A percentile compares a stretch with the other conserved stretches of the same genome.
phyloP scores from a whole-genome alignment of 164 flowering plant genomes.

The Aristolochia fimbriata region DNA sequence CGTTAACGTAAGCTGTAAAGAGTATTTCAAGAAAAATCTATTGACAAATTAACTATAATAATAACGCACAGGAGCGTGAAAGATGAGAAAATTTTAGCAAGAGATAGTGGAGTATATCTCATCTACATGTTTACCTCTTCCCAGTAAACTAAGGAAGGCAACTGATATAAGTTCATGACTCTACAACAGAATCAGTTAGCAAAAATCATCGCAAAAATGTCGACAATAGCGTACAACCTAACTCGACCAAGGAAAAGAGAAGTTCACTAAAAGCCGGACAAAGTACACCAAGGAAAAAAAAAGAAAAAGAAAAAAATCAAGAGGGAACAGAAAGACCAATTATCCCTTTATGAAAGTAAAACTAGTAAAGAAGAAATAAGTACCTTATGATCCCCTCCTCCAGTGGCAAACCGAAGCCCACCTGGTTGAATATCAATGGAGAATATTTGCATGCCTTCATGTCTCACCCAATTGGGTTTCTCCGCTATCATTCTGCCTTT shows the following conservation, averaged over 20 bases:
- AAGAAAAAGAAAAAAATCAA: background rate
- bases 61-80: too few relatives aligned
- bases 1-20: too few relatives aligned
- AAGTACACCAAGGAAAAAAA: too few relatives aligned
- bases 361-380: background rate
- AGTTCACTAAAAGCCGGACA: background rate
- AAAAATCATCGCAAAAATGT: background rate
- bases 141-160: too few relatives aligned
- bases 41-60: too few relatives aligned
- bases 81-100: too few relatives aligned
- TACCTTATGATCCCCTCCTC: constrained; percentile 99
- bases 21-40: too few relatives aligned
- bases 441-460: constrained; percentile 89
- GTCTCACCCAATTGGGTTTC: constrained; percentile 79
- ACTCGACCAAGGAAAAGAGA: background rate
- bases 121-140: too few relatives aligned
- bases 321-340: background rate
- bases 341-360: background rate
- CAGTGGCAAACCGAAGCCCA: constrained; percentile 88
- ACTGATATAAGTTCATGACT: background rate
- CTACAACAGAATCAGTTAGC: background rate
- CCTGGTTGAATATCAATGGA: constrained; percentile 92
- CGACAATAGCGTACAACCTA: background rate
- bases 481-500: constrained; percentile 24
- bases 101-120: too few relatives aligned